These are phyloP conservation scores for Trifolium pratense DNA, from an alignment of 306 rosid species.

Conservation along the genomic window DNA sequence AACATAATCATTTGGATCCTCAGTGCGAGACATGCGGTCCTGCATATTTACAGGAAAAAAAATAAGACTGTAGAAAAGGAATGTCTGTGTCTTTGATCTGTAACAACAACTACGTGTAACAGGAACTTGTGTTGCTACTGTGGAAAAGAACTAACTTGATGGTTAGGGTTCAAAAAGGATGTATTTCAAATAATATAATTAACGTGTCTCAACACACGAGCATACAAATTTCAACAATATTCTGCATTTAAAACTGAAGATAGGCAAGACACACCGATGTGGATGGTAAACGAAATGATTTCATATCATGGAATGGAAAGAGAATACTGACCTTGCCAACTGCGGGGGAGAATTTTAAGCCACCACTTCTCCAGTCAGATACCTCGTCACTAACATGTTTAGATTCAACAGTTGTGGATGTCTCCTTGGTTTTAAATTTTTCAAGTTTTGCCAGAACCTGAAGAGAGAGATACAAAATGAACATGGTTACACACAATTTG, in stretches of 20 bases:
- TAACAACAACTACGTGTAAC: neutral
- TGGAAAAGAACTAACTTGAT: neutral
- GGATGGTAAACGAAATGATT: conserved; percentile 23
- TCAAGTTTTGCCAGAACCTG: conserved; percentile 86
- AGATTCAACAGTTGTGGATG: conserved; percentile 44
- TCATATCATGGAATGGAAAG: conserved; percentile 11
- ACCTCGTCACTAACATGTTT: conserved; percentile 51
- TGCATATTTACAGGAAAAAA: conserved; percentile 40
- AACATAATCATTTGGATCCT: conserved; percentile 82
- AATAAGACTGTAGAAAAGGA: conserved; percentile 10
- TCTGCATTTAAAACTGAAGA: conserved; percentile 27
- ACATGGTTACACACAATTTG: conserved; percentile 2
- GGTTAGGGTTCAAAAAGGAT: conserved; percentile 5
- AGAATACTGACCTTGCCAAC: conserved; percentile 70
- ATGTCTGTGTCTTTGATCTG: neutral
- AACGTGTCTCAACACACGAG: neutral
- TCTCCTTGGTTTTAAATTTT: conserved; percentile 57
- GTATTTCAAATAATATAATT: conserved; percentile 13
- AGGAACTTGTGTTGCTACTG: neutral
- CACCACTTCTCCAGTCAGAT: conserved; percentile 73
- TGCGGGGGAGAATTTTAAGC: conserved; percentile 63
- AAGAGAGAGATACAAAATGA: conserved; percentile 16
- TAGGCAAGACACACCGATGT: conserved; percentile 1
- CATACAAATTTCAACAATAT: neutral
- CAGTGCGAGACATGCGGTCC: conserved; percentile 90